These are phyloP conservation scores for Emmonsia crescens DNA, from an alignment of 2,329 filamentous ascomycete species.

Conservation along the genomic window DNA sequence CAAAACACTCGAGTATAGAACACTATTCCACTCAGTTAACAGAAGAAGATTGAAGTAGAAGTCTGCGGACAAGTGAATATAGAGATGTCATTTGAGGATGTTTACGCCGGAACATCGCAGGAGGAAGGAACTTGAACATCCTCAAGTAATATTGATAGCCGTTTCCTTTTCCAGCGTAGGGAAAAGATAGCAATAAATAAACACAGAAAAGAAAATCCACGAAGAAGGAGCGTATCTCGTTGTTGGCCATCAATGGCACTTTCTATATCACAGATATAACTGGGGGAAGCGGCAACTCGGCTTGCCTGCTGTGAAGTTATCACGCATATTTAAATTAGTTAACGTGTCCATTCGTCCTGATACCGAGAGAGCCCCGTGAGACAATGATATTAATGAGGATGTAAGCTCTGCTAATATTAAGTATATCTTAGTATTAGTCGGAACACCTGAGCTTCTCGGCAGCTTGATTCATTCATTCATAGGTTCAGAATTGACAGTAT, in stretches of 20 bases:
- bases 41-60: not conserved
- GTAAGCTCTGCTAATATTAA: too few species aligned
- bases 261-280: not conserved
- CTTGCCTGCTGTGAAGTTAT: not conserved
- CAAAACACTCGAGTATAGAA: not conserved
- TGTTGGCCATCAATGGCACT: not conserved
- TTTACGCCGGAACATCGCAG: not conserved
- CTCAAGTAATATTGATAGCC: not conserved
- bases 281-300: not conserved
- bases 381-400: too few species aligned
- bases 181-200: not conserved
- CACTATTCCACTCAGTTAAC: not conserved
- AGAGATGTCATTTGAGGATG: not conserved
- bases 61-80: not conserved
- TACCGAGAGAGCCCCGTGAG: not conserved
- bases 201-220: not conserved
- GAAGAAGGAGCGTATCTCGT: not conserved
- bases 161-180: not conserved
- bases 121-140: not conserved
- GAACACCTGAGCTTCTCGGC: too few species aligned
- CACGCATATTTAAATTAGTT: not conserved
- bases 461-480: too few species aligned
- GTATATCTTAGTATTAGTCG: too few species aligned
- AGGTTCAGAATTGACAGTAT: too few species aligned
- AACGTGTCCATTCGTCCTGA: not conserved